These are phyloP conservation scores for Chaetomium sp. DNA, from an alignment of 2,329 filamentous ascomycete genomes.

Conservation along the genomic window DNA sequence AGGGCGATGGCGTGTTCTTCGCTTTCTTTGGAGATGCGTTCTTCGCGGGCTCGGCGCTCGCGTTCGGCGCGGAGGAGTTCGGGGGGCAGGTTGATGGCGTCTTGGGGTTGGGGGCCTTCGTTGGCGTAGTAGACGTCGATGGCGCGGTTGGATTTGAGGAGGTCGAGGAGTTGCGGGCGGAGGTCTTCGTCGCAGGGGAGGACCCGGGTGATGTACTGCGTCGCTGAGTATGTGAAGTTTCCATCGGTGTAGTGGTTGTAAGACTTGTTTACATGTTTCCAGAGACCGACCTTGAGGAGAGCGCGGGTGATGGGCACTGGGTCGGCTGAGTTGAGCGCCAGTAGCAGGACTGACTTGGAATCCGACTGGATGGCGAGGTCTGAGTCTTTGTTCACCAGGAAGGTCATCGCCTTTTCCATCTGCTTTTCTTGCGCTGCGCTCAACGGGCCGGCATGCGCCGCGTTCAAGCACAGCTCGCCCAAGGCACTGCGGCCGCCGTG, in stretches of 20 bases:
- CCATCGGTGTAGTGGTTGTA: constrained; percentile 50
- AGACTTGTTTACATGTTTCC: constrained; percentile 56
- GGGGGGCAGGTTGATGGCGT: constrained; percentile 45
- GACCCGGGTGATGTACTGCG: constrained; percentile 52
- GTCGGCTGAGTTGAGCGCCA: constrained; percentile 53
- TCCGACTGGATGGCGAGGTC: constrained; percentile 50
- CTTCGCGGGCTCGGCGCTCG: constrained; percentile 41
- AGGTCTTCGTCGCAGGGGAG: constrained; percentile 36
- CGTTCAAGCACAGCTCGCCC: constrained; percentile 55
- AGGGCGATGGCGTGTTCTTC: constrained; percentile 45
- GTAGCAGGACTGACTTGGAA: constrained; percentile 52
- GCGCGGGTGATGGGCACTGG: constrained; percentile 49
- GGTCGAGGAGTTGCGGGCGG: constrained; percentile 37
- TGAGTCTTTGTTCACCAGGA: constrained; percentile 50
- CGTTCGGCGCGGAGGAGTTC: constrained; percentile 46
- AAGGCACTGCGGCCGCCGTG: constrained; percentile 58
- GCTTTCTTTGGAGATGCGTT: constrained; percentile 39
- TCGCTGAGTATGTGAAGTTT: constrained; percentile 54
- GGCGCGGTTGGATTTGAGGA: constrained; percentile 47
- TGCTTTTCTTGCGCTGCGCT: constrained; percentile 42
- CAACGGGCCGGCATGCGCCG: constrained; percentile 40
- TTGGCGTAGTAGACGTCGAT: constrained; percentile 50
- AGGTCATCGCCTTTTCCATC: constrained; percentile 51
- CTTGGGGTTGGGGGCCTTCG: constrained; percentile 46
- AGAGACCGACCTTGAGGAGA: constrained; percentile 57